Evolutionary conservation across 1,284 basidiomycete species (phyloP), one percentile per base, ranked within the genome.

Genomic region (Heterobasidion occidentale): DNA sequence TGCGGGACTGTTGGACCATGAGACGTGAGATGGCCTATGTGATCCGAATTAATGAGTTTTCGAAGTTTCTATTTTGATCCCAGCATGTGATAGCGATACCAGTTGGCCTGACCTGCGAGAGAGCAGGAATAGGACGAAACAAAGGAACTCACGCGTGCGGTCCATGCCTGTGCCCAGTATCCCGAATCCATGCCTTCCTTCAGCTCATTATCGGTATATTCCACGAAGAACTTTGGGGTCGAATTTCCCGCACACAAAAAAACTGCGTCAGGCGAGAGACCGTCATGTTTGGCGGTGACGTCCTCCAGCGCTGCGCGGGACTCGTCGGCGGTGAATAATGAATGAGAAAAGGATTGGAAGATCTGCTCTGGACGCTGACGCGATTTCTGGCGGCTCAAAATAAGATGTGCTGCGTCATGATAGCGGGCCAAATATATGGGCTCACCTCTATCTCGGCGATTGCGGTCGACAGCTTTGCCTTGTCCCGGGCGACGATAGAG

Each of bases 241-340:
- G 83, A 70, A 33, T 70, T 78, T 14, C 93, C 92, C 0, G 92
- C 92, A 64, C 90, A 92, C 27, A 87, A 75, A 65, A 94, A 89
- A 48, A 91, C 74, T 12, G 83, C 83, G 61, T 94, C 90, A 0
- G 91, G 91, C 3, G 77, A 74, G 35, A 70, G 69, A 0, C 82
- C 83, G 8, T 69, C 74, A 61, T 84, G 79, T 45, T 45, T 46
- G 8, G 20, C 51, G 34, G 34, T 5, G 47, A 50, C 38, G 17
- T 49, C 33, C 35, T 49, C 14, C 4, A 51, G 35, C 14, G 50
- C 20, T 12, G 20, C 50, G 11, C n/a, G 17, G 0, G 44, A 35
- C 14, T 9, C 15, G 35, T 19, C 20, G n/a, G 12, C 33, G 11
- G 14, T 14, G 46, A 27, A 51, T 14, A 56, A 11, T 8, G 38